Conservation (phyloP, 495 filamentous ascomycete species). For the Penicillium verhagenii region DNA sequence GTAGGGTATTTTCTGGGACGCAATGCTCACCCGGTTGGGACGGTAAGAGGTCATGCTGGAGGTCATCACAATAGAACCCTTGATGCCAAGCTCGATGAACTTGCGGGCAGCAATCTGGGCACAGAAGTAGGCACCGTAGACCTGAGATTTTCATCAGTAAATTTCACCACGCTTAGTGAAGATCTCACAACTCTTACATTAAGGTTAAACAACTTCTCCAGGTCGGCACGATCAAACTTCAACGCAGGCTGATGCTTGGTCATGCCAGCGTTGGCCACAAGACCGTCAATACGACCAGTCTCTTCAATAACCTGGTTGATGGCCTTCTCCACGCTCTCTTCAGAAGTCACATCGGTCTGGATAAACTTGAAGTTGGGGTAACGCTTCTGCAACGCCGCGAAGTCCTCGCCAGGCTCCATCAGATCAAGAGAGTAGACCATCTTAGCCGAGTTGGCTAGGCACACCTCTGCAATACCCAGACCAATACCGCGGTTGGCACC, state of each 20-base stretch:
- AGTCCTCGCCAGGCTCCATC: constrained; percentile 42
- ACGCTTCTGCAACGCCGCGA: constrained; percentile 29
- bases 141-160: constrained; percentile 10
- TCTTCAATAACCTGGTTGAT: constrained; percentile 38
- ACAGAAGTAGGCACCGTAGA: constrained; percentile 40
- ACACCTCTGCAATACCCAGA: constrained; percentile 40
- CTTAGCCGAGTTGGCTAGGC: constrained; percentile 37
- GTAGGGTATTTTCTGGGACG: not conserved
- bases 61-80: constrained; percentile 43
- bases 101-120: constrained; percentile 37
- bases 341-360: constrained; percentile 40
- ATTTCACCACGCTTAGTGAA: not conserved
- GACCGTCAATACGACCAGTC: constrained; percentile 33
- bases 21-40: constrained; percentile 27
- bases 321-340: constrained; percentile 38
- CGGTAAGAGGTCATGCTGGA: constrained; percentile 45
- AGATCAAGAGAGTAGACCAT: constrained; percentile 42
- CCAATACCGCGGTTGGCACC: constrained; percentile 42
- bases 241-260: constrained; percentile 47
- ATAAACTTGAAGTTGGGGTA: constrained; percentile 37
- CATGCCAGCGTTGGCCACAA: constrained; percentile 44
- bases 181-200: constrained; percentile 25
- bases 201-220: constrained; percentile 43
- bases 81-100: constrained; percentile 41
- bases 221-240: constrained; percentile 35